Base-by-base conservation (phyloP, 2,329 filamentous ascomycete genomes). In the Diplodia scrobiculata region DNA sequence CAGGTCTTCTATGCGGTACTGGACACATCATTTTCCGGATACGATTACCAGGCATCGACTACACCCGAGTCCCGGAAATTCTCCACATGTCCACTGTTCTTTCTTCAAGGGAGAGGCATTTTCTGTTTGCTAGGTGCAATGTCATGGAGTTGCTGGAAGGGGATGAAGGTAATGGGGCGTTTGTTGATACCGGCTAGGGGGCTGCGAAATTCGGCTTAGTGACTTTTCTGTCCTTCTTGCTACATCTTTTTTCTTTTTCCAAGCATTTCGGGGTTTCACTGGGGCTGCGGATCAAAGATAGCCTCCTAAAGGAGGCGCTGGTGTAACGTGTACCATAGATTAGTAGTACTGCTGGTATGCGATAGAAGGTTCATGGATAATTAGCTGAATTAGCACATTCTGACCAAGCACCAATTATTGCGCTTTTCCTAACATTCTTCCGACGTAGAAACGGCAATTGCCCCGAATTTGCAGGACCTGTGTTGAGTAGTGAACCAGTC, bases 301-400 rank as follows among this genome's bases (percentile, higher is more conserved):
- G 50, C 50, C 29, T 36, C 29, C 21, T 36, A 6, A 62, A 47
- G 17, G 19, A 62, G 58, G 58, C 45, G 58, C 58, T 50, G 27
- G 27, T 50, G 58, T 36, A 36, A 62, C 45, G 58, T 62, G 58
- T 62, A 62, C 38, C 48, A 62, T 62, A 62, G 58, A 62, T 62
- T 50, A 34, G 13, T 29, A 36, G 13, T 29, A 50, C 38, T 6
- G 41, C 38, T 6, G 41, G 41, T 62, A 50, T 29, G 58, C 58
- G 58, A 62, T 62, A 62, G 58, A 60, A 60, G 47, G 21, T 21
- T 34, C 25, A 21, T 27, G 14, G n/a, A 48, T 25, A 41, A 25
- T 47, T 27, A 11, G 11, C 38, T 45, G 13, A 58, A 45, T 13
- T n/a, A 19, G 41, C 13, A 45, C 11, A 7, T 58, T 38, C 25